Conservation (phyloP, 2,329 filamentous ascomycete species). For the Colletotrichum tanaceti region DNA sequence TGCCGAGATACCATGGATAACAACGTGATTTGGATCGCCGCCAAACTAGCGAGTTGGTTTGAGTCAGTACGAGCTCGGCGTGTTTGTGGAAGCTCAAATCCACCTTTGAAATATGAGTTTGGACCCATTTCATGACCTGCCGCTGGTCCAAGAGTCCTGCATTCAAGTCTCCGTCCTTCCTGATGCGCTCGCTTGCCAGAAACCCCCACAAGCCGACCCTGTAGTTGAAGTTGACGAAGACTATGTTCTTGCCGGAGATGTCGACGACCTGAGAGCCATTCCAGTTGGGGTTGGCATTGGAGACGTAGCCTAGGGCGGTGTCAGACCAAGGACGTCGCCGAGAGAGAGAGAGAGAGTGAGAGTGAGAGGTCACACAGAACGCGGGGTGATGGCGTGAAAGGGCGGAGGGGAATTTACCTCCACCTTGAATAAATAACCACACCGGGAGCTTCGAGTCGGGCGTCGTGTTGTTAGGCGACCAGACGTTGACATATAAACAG, state of each 20-base stretch:
- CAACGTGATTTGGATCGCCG: slow-evolving; percentile 68
- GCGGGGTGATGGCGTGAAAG: background rate
- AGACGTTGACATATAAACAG: slow-evolving; percentile 76
- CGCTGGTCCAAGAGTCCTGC: slow-evolving; percentile 73
- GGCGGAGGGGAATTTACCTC: slow-evolving; percentile 40
- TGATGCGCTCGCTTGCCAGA: slow-evolving; percentile 67
- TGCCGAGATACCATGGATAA: slow-evolving; percentile 71
- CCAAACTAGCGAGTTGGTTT: slow-evolving; percentile 57
- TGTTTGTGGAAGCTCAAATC: background rate
- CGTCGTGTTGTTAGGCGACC: slow-evolving; percentile 67
- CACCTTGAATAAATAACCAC: slow-evolving; percentile 69
- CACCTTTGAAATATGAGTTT: slow-evolving; percentile 65
- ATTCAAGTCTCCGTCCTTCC: slow-evolving; percentile 68
- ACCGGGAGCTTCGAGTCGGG: slow-evolving; percentile 70
- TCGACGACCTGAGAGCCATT: slow-evolving; percentile 61
- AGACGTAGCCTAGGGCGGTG: slow-evolving; percentile 54
- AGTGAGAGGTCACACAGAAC: background rate
- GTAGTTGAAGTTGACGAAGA: slow-evolving; percentile 73
- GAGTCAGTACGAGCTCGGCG: background rate
- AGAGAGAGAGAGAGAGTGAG: slow-evolving; percentile 17
- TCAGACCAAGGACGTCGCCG: background rate
- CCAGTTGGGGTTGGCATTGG: slow-evolving; percentile 62
- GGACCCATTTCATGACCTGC: slow-evolving; percentile 70
- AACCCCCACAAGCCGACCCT: slow-evolving; percentile 73
- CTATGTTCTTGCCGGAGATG: slow-evolving; percentile 57